Conservation (phyloP, 1,139 yeast species). For the Hemisphaericaspora lyxosophila region DNA sequence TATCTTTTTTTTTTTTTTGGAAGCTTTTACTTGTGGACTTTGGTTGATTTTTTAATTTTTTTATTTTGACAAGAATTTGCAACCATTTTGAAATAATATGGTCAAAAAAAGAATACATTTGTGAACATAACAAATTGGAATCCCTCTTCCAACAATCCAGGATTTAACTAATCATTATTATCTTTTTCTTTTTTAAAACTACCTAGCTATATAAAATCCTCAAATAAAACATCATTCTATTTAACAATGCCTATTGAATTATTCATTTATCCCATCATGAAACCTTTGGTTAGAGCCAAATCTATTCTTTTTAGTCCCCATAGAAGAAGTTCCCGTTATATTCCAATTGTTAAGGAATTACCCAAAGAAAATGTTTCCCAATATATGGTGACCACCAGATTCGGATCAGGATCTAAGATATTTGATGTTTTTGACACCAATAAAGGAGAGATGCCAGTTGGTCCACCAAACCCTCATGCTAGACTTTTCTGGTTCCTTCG, state of each 20-base stretch:
- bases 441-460: constrained; percentile 32
- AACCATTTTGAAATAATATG: neutral
- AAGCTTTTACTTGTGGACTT: too few relatives aligned
- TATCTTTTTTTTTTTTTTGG: too few relatives aligned
- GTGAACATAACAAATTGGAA: neutral
- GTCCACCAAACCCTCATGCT: constrained; percentile 38
- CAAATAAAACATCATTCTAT: too few relatives aligned
- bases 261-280: constrained; percentile 55
- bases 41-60: neutral
- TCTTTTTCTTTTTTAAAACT: neutral
- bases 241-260: constrained; percentile 57
- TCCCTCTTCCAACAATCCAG: neutral
- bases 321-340: constrained; percentile 54
- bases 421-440: constrained; percentile 54
- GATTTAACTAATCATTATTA: neutral
- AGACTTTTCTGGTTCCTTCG: constrained; percentile 53
- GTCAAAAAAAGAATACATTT: neutral
- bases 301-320: constrained; percentile 58
- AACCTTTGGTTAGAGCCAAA: constrained; percentile 57
- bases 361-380: constrained; percentile 28
- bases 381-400: constrained; percentile 50
- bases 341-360: constrained; percentile 53
- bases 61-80: neutral
- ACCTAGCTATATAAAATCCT: constrained; percentile 1
- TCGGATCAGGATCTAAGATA: constrained; percentile 58